Evolutionary conservation across 768 basidiomycete genomes (phyloP), one percentile per base, ranked within the genome.

Genomic region (Serendipita sp.): DNA sequence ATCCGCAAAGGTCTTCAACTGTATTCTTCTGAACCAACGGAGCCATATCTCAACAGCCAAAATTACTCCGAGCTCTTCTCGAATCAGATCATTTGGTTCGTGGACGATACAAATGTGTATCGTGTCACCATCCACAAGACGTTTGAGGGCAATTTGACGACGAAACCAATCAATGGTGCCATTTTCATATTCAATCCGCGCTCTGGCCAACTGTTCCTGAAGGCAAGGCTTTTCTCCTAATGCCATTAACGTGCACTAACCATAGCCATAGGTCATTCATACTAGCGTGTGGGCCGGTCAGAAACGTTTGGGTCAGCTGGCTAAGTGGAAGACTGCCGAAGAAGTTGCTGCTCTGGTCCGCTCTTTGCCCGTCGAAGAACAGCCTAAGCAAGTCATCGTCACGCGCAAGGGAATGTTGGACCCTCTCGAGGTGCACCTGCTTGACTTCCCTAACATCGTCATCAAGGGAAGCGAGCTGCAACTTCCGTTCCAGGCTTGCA

Each of bases 241-340:
- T 48, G 9, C 45, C 5, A 48, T 5, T 48, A 20, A 9, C 45
- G 26, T 7, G 20, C 20, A 20, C 24, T n/a, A 5, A 43, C 3
- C 7, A 31, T 28, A 16, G 31, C n/a, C 28, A 5, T 51, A 61
- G 78, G 87, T 99, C 74, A 99, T 99, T 65, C 96, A 99, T 73
- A 99, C 96, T 2, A 97, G 94, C 70, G 96, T 98, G n/a, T 99
- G 96, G 96, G 96, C 96, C 63, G 96, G 96, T 70, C 96, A 99
- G 74, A 99, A 99, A 74, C 96, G 96, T 86, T 83, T 99, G 56
- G 96, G 96, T 63, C 96, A 99, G 74, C 81, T 98, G 58, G 96
- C 96, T 41, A 99, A 98, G 76, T 98, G 96, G 94, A 96, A 96
- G 77, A 97, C 95, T 3, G 96, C 96, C 17, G 96, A 99, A 83